Percentiles rank a stretch among this genome's conserved stretches.
These are phyloP conservation scores for Metschnikowia lachancei DNA, from an alignment of 805 yeast species.

Conservation along the genomic window DNA sequence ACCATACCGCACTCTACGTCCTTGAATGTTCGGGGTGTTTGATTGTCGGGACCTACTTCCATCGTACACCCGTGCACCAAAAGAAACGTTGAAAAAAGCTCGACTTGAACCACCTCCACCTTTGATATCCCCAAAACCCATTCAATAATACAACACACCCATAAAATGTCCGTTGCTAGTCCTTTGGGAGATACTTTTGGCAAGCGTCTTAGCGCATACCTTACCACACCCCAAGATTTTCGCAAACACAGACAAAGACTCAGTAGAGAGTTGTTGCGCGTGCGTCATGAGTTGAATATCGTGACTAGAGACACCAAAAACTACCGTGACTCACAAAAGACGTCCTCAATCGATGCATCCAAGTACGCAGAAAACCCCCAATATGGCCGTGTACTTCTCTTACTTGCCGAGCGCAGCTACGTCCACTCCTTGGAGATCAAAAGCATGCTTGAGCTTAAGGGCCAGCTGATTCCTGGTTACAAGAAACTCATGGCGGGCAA, in stretches of 20 bases:
- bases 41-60: not conserved
- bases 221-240: conserved; percentile 68
- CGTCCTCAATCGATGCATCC: conserved; percentile 44
- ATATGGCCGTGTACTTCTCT: conserved; percentile 58
- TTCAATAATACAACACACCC: not conserved
- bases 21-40: too few species aligned
- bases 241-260: conserved; percentile 63
- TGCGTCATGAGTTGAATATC: conserved; percentile 63
- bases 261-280: conserved; percentile 56
- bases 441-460: conserved; percentile 51
- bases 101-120: not conserved
- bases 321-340: conserved; percentile 49
- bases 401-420: conserved; percentile 75
- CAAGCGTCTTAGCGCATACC: conserved; percentile 58
- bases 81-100: not conserved
- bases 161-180: conserved; percentile 13
- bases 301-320: conserved; percentile 66
- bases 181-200: conserved; percentile 41
- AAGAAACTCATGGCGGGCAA: conserved; percentile 52
- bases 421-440: conserved; percentile 66
- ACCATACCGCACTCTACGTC: too few species aligned
- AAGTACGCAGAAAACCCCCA: conserved; percentile 51
- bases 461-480: conserved; percentile 48
- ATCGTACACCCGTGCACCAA: conserved; percentile 13
- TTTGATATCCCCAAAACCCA: not conserved